Base-by-base conservation (phyloP, 106 monocot genomes). In the Allium fistulosum region DNA sequence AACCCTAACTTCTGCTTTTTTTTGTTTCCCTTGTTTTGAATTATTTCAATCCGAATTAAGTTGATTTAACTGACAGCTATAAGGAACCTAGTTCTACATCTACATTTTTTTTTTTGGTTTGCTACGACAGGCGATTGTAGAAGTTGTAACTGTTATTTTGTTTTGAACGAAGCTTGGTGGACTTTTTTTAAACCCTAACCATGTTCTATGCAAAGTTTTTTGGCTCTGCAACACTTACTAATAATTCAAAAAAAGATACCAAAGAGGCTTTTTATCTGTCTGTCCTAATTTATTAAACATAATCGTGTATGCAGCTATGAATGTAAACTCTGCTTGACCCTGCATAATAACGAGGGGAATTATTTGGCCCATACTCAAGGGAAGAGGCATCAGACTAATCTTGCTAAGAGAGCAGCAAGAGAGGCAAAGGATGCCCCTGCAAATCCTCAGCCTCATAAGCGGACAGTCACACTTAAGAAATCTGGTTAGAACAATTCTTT, bases 301-400 rank as follows among this genome's bases (percentile, higher is more conserved):
- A 6, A 4, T 14, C n/a, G 16, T 46, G 9, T 17, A 59, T 55
- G 70, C 62, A 90, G 90, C 67, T 90, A 90, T 15, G 96, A 97
- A 72, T 97, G 96, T 76, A 97, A 92, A 81, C 84, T 97, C 27
- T 97, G 96, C 70, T 78, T 97, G 55, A 97, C 96, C 18, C 80
- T 97, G 53, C 96, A 97, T 74, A 97, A 97, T 77, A 97, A 97
- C 67, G 96, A 97, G 84, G 96, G 96, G 7, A 97, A 97, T 80
- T 92, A 97, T 66, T 65, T 97, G 61, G 96, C 96, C 1, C 96
- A 92, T 74, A 96, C 88, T 3, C 96, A 97, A 80, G 96, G 96
- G 52, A 97, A 97, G 88, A 77, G 96, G 26, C 96, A 97, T 65
- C 96, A 97, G 92, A 97, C 96, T 48, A 97, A 97, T 66, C 85